Conservation (phyloP, 495 filamentous ascomycete genomes). For the Podospora bellae-mahoneyi region DNA sequence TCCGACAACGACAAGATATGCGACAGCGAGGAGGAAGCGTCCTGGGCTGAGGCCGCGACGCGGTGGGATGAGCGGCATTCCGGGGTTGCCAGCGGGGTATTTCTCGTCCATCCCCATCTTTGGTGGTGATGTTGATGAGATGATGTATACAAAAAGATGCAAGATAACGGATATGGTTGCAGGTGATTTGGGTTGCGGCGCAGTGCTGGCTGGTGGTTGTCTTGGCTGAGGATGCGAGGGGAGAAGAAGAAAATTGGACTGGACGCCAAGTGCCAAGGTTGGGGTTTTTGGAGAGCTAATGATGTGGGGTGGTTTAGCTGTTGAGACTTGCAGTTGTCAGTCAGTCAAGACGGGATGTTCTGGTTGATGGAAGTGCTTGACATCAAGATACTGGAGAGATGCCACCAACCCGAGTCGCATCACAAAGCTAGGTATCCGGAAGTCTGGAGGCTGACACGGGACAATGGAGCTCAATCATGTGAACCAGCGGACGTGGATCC, state of each 20-base stretch:
- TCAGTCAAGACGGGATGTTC: not conserved
- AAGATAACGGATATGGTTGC: not conserved
- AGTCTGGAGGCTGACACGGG: not conserved
- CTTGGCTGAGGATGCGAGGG: not conserved
- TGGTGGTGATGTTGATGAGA: not conserved
- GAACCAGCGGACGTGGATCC: not conserved
- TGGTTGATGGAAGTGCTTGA: not conserved
- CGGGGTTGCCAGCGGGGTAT: conserved; percentile 13
- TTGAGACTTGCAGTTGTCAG: not conserved
- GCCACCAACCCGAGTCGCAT: too few species aligned
- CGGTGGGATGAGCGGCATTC: conserved; percentile 16
- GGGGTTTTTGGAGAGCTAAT: not conserved
- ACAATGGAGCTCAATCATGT: not conserved
- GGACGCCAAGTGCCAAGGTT: not conserved
- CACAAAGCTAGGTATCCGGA: not conserved
- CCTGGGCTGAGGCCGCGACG: conserved; percentile 15
- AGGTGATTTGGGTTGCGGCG: not conserved
- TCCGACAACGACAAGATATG: conserved; percentile 12
- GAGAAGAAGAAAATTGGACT: not conserved
- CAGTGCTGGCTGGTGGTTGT: not conserved
- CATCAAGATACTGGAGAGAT: too few species aligned
- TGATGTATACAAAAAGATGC: not conserved
- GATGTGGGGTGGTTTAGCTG: not conserved
- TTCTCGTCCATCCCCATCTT: conserved; percentile 24
- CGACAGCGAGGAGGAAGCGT: conserved; percentile 13